Conservation (phyloP, 2,329 filamentous ascomycete species). For the Colletotrichum sp. region DNA sequence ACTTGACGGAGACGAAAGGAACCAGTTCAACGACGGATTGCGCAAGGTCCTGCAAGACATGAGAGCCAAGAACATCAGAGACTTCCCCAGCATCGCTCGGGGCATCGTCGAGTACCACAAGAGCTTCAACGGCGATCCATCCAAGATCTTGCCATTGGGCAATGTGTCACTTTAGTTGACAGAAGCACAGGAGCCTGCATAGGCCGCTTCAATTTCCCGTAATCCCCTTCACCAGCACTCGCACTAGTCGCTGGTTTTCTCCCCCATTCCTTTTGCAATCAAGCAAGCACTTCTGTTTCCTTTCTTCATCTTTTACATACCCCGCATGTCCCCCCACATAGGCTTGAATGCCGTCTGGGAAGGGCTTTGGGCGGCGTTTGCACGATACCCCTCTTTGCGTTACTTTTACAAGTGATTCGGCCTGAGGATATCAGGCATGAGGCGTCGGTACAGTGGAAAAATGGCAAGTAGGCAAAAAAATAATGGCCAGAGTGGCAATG, state of each 20-base stretch:
- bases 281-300: neutral
- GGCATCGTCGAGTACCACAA: conserved; percentile 72
- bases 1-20: conserved; percentile 64
- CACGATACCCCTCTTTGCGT: conserved; percentile 19
- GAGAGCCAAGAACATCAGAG: conserved; percentile 63
- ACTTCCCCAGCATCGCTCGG: conserved; percentile 70
- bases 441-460: conserved; percentile 14
- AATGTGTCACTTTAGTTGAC: conserved; percentile 41
- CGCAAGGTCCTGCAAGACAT: conserved; percentile 65
- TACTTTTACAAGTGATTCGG: conserved; percentile 19
- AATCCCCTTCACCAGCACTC: neutral
- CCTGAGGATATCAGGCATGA: conserved; percentile 7
- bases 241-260: neutral
- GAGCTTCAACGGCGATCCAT: conserved; percentile 67
- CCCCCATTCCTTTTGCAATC: neutral
- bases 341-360: neutral
- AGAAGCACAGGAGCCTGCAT: neutral
- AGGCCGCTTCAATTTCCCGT: neutral
- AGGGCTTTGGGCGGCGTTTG: conserved; percentile 10
- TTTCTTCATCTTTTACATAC: conserved; percentile 16
- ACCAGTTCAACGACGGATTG: conserved; percentile 67
- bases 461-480: conserved; percentile 18
- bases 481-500: neutral
- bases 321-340: neutral
- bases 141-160: conserved; percentile 66